These are phyloP conservation scores for Coccomyxa sp. DNA, from an alignment of 139 green algal genomes.

Conservation along the genomic window DNA sequence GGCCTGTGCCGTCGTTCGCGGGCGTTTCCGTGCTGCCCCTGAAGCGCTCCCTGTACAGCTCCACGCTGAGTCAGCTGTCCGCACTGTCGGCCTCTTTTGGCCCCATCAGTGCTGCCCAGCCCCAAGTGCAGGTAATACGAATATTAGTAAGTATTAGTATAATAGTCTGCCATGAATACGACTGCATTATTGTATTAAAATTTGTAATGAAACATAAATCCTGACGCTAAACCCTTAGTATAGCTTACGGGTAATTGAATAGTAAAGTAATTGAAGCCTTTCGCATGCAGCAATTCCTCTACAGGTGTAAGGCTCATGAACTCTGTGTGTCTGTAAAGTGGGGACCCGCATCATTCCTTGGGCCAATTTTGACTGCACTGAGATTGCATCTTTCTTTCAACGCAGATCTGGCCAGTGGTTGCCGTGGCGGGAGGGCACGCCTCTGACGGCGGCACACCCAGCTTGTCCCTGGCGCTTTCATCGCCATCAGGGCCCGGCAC, in stretches of 20 bases:
- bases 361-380: no score
- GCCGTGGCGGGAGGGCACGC: neutral
- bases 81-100: neutral
- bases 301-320: no score
- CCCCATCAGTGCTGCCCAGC: neutral
- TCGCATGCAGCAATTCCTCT: no score
- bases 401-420: conserved; percentile 20
- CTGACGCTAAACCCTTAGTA: neutral
- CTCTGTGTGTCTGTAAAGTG: no score
- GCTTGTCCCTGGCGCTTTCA: neutral
- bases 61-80: conserved; percentile 32
- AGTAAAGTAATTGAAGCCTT: no score
- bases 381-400: no score
- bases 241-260: no score
- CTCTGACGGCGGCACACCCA: neutral
- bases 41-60: conserved; percentile 14
- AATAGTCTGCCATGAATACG: no score
- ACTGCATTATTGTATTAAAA: no score
- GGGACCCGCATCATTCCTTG: no score
- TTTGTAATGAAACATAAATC: neutral
- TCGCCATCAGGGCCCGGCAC: no score
- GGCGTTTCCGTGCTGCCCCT: conserved; percentile 12
- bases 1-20: conserved; percentile 18
- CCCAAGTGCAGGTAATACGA: conserved; percentile 8
- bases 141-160: no score